Evolutionary conservation across 768 basidiomycete species (phyloP).

Genomic region (Boletus vinaceobasis): DNA sequence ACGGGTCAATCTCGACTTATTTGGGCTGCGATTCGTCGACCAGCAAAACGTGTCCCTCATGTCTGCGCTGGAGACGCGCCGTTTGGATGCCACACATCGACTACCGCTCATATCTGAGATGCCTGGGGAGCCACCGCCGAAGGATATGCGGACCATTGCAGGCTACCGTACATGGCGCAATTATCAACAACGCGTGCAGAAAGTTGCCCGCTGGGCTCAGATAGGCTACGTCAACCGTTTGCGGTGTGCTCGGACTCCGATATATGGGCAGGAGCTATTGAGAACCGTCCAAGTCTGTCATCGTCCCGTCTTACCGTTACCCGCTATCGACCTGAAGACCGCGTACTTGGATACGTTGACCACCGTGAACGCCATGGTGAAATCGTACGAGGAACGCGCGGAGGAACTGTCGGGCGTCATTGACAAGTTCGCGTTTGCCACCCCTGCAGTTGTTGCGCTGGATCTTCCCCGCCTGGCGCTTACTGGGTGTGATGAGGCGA

Average conservation of each 20-base stretch:
- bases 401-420: conserved; percentile 51
- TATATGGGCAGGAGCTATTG: conserved; percentile 47
- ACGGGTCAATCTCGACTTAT: conserved; percentile 53
- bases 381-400: conserved; percentile 61
- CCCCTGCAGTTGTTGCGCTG: conserved; percentile 70
- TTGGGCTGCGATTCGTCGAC: conserved; percentile 63
- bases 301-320: conserved; percentile 50
- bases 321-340: conserved; percentile 37
- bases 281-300: conserved; percentile 36
- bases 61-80: conserved; percentile 49
- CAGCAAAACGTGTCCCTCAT: conserved; percentile 52
- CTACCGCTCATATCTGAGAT: conserved; percentile 52
- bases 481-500: conserved; percentile 35
- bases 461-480: conserved; percentile 70
- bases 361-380: conserved; percentile 48
- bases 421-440: conserved; percentile 75
- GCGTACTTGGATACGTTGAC: conserved; percentile 43
- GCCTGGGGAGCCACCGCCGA: conserved; percentile 63
- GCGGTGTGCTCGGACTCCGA: conserved; percentile 54
- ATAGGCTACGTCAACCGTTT: conserved; percentile 70
- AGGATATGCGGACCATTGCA: conserved; percentile 69
- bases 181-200: conserved; percentile 46
- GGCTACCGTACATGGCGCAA: conserved; percentile 61
- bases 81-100: conserved; percentile 56
- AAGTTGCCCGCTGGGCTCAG: conserved; percentile 62